These are phyloP conservation scores for Cutaneotrichosporon mucoides DNA, from an alignment of 1,284 basidiomycete genomes.

Conservation along the genomic window DNA sequence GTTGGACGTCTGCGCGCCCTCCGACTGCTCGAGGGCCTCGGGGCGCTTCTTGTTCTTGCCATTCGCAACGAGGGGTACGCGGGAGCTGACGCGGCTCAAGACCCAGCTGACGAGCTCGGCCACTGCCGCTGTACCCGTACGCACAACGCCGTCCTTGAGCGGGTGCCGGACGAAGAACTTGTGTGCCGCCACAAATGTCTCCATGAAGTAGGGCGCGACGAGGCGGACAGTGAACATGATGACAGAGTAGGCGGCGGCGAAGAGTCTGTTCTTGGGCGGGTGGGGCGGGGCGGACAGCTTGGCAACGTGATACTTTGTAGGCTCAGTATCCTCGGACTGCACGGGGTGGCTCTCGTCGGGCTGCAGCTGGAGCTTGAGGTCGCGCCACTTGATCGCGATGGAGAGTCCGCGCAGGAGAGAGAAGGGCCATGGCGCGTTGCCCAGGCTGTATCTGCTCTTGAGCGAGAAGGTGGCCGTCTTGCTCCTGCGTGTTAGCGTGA, in stretches of 20 bases:
- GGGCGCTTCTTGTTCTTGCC: not conserved
- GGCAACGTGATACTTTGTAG: constrained; percentile 32
- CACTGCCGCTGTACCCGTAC: constrained; percentile 21
- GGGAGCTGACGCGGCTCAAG: not conserved
- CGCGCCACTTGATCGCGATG: constrained; percentile 15
- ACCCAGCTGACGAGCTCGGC: constrained; percentile 16
- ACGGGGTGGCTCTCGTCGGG: constrained; percentile 22
- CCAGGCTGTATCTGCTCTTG: constrained; percentile 21
- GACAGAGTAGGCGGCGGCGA: constrained; percentile 6
- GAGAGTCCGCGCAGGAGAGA: constrained; percentile 8
- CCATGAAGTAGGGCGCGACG: constrained; percentile 18
- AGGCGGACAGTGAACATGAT: constrained; percentile 17
- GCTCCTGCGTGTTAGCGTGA: constrained; percentile 12
- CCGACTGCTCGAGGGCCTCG: not conserved
- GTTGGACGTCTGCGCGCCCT: not conserved
- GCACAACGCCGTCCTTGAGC: constrained; percentile 19
- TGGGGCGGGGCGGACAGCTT: constrained; percentile 23
- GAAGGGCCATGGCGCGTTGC: constrained; percentile 13
- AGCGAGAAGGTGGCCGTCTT: constrained; percentile 26
- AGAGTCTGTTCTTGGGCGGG: constrained; percentile 3
- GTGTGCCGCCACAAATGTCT: constrained; percentile 19
- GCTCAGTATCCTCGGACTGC: constrained; percentile 14
- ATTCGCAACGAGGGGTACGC: not conserved
- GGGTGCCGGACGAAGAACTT: constrained; percentile 33
- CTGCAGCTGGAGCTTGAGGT: constrained; percentile 23